Conservation (phyloP, 148 eudicot species). For the Cornus kousa region DNA sequence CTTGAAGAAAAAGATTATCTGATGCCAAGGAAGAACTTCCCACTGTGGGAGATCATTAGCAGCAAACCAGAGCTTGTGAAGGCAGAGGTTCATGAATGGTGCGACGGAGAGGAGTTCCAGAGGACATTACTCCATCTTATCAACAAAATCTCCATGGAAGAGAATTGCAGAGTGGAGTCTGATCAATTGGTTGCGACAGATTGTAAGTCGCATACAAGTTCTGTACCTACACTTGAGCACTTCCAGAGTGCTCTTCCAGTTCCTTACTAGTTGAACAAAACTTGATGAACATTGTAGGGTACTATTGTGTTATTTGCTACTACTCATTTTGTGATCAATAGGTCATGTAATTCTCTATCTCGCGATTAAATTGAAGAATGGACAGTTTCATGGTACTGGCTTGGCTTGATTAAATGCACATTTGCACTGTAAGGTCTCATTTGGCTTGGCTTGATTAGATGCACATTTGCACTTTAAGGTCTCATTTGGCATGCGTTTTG, state of each 20-base stretch:
- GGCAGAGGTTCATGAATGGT: constrained; percentile 27
- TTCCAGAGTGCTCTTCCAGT: constrained; percentile 22
- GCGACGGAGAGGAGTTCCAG: constrained; percentile 14
- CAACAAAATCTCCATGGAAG: too few relatives aligned
- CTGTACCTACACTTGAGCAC: constrained; percentile 5
- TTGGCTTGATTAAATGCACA: too few relatives aligned
- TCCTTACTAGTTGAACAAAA: constrained; percentile 10
- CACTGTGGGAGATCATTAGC: constrained; percentile 24
- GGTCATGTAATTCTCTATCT: too few relatives aligned
- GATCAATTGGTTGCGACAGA: constrained; percentile 13
- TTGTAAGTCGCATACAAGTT: constrained; percentile 19
- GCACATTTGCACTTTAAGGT: too few relatives aligned
- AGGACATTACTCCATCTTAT: constrained; percentile 14
- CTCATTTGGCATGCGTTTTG: too few relatives aligned
- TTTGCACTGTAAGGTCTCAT: too few relatives aligned
- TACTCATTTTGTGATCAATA: too few relatives aligned
- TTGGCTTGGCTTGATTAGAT: too few relatives aligned
- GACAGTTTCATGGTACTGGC: too few relatives aligned
- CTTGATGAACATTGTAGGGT: background rate
- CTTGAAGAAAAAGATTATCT: constrained; percentile 21
- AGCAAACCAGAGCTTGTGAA: constrained; percentile 8
- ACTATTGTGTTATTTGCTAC: background rate
- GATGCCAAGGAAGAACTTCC: constrained; percentile 31
- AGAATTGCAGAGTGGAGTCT: background rate
- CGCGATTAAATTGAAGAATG: too few relatives aligned